Evolutionary conservation across 139 green algal species (phyloP).

Genomic region (Tetradesmus lagerheimii): DNA sequence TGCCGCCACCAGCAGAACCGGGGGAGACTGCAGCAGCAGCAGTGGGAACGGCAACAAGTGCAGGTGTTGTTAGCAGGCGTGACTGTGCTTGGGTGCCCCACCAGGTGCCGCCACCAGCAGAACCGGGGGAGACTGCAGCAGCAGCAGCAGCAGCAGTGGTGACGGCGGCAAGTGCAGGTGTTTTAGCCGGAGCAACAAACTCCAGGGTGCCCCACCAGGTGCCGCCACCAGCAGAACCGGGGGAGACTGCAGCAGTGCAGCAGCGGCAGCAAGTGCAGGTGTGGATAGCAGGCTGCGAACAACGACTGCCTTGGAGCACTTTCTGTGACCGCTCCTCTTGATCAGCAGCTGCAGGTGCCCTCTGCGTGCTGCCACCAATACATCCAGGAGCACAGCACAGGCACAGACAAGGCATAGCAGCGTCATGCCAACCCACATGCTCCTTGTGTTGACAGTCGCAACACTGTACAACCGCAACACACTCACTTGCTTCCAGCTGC

Average conservation of each 20-base stretch:
- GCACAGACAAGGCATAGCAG: neutral
- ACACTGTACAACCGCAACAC: no score
- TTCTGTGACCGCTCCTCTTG: no score
- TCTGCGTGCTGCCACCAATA: no score
- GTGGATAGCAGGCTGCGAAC: no score
- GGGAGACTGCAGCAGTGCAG: conserved; percentile 10
- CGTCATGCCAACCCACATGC: no score
- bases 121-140: neutral
- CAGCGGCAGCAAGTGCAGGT: neutral
- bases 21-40: conserved; percentile 12
- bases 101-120: neutral
- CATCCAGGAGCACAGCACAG: no score
- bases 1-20: neutral
- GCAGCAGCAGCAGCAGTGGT: no score
- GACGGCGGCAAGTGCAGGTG: no score
- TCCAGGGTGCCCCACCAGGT: conserved; percentile 58
- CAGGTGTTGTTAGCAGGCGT: neutral
- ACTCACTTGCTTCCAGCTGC: neutral
- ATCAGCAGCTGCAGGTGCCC: no score
- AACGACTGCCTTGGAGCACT: no score
- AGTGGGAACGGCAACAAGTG: neutral
- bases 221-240: neutral
- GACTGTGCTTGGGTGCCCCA: conserved; percentile 56
- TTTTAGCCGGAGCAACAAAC: conserved; percentile 57
- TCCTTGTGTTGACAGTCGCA: no score